Base-by-base conservation (phyloP, 129 eudicot species). In the Artemisia tridentata region DNA sequence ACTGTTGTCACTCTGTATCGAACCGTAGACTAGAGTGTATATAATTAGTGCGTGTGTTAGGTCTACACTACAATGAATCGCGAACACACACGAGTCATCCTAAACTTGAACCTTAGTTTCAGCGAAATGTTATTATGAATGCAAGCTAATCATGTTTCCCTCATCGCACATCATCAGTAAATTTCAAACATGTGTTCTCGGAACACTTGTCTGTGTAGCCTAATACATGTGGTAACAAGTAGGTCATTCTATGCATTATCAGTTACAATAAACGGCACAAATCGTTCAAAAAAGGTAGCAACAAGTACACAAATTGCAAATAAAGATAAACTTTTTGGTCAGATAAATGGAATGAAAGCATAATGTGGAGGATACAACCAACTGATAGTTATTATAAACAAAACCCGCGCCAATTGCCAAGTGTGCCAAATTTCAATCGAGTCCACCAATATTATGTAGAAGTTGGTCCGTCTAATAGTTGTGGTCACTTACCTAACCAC, bases 231-330 rank as follows among this genome's bases (percentile, higher is more conserved):
- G 29, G 25, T 18, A 19, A 56, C 62, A 56, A 15, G 31, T 13
- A 56, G 1, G 15, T 13, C 31, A 19, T 11, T 16, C 61, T 18
- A 19, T 56, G 62, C 62, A 2, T 56, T 10, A 19, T 17, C 27
- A 55, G 11, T 2, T 62, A 27, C 68, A 57, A 23, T 47, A 67
- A 75, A 4, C 11, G 9, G 13, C 52, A 19, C 21, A 43, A 45
- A 75, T 67, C 61, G 25, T 29, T 21, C 67, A 56, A 45, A 49
- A 75, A 46, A 48, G 65, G 67, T 20, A 48, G 59, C 43, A 25
- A 57, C 7, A 19, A 19, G 2, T 19, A 59, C 74, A 50, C 68
- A 15, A 65, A 43, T 63, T 48, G 38, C 65, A 52, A 45, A 16
- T 5, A 70, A 17, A 53, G 63, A 27, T 47, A 75, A 27, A 51